A percentile compares a stretch with the other conserved stretches of the same genome.
phyloP scores from a whole-genome alignment of 202 grass and related monocot genomes.

The Miscanthus sacchariflorus region DNA sequence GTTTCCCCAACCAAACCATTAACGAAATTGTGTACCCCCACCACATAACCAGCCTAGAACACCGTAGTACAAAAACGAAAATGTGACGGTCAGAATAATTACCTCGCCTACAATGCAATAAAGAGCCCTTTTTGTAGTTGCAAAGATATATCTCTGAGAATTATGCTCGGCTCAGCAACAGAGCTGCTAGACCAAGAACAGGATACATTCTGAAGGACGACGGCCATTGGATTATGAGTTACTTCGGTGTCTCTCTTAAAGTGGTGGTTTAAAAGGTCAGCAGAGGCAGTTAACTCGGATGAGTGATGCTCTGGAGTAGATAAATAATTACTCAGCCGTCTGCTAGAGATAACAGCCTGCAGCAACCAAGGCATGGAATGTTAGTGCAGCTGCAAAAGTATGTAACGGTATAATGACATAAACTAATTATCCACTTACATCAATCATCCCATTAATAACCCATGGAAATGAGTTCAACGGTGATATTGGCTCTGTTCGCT shows the following conservation, averaged over 20 bases:
- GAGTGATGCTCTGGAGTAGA: slow-evolving; percentile 74
- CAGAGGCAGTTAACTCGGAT: slow-evolving; percentile 11
- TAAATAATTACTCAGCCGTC: slow-evolving; percentile 82
- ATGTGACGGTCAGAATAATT: slow-evolving; percentile 17
- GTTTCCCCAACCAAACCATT: slow-evolving; percentile 34
- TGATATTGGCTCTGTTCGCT: slow-evolving; percentile 39
- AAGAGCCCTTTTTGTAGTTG: slow-evolving; percentile 73
- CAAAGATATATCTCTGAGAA: slow-evolving; percentile 72
- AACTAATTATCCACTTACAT: slow-evolving; percentile 65
- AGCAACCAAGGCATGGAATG: slow-evolving; percentile 31
- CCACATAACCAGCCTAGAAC: slow-evolving; percentile 22
- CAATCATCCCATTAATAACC: slow-evolving; percentile 99
- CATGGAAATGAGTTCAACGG: slow-evolving; percentile 98
- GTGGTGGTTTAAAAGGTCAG: slow-evolving; percentile 40
- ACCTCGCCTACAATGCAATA: slow-evolving; percentile 94
- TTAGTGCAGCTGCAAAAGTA: slow-evolving; percentile 10
- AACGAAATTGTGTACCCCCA: slow-evolving; percentile 13
- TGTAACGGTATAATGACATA: slow-evolving; percentile 28
- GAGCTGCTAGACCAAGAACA: slow-evolving; percentile 80
- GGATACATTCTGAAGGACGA: slow-evolving; percentile 59
- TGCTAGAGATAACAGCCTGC: slow-evolving; percentile 91
- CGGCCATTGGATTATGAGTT: slow-evolving; percentile 37
- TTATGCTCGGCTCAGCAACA: slow-evolving; percentile 43
- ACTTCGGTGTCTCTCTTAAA: slow-evolving; percentile 39
- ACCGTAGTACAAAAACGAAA: slow-evolving; percentile 15